Evolutionary conservation across 305 asterid genomes (phyloP).

Genomic region (Fraxinus greggii): DNA sequence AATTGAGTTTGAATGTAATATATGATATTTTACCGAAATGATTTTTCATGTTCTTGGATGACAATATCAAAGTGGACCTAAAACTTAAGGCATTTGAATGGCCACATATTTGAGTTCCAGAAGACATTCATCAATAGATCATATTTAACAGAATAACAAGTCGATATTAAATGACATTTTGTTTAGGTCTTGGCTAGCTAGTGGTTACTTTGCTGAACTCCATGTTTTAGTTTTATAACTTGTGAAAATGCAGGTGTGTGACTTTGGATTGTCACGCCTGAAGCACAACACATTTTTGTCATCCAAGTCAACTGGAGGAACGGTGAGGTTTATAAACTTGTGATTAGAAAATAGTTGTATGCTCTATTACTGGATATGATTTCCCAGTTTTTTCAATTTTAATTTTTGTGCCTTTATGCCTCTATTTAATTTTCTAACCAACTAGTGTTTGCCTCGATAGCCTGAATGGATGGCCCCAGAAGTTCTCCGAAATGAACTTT

Average conservation of each 20-base stretch:
- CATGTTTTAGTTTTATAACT: constrained; percentile 19
- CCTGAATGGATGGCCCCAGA: constrained; percentile 99
- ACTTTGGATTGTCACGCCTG: constrained; percentile 98
- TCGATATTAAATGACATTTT: constrained; percentile 1
- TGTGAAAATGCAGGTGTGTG: constrained; percentile 70
- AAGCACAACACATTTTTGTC: constrained; percentile 99
- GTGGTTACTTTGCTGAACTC: constrained; percentile 15
- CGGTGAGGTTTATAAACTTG: constrained; percentile 58
- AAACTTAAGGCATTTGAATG: constrained; percentile 7
- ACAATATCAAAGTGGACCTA: background rate
- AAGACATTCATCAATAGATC: constrained; percentile 3
- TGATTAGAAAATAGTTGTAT: constrained; percentile 1
- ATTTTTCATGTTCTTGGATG: background rate
- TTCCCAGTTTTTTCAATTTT: background rate
- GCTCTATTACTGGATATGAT: constrained; percentile 4
- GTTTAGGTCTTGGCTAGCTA: background rate
- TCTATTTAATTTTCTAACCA: constrained; percentile 7
- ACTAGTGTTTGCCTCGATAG: constrained; percentile 38
- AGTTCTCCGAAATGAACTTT: constrained; percentile 97
- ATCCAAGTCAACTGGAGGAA: constrained; percentile 98
- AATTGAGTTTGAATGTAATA: constrained; percentile 14
- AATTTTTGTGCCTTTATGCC: background rate
- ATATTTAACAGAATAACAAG: constrained; percentile 1
- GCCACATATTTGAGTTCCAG: constrained; percentile 10
- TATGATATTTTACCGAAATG: background rate